Evolutionary conservation across 1,139 yeast genomes (phyloP).

Genomic region (Zygoascus sp.): DNA sequence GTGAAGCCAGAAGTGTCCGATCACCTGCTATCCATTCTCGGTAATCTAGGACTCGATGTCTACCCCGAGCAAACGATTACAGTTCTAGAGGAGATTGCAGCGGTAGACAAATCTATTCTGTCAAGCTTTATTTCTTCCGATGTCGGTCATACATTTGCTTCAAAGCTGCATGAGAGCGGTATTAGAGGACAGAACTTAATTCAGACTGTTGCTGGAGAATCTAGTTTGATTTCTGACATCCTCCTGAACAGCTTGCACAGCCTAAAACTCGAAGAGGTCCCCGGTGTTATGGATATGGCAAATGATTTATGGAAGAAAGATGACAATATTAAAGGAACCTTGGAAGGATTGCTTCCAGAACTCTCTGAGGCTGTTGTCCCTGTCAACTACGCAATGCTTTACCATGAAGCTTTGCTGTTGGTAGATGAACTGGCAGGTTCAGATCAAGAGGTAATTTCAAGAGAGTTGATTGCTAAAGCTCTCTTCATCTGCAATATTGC

Average conservation of each 20-base stretch:
- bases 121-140: neutral
- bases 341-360: neutral
- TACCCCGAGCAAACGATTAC: neutral
- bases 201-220: neutral
- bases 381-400: neutral
- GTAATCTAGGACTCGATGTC: neutral
- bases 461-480: neutral
- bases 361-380: neutral
- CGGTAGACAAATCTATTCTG: neutral
- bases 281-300: constrained; percentile 5
- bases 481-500: neutral
- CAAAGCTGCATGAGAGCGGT: constrained; percentile 2
- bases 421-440: neutral
- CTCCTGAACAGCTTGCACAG: neutral
- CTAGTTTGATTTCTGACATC: neutral
- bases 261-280: constrained; percentile 3
- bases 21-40: neutral
- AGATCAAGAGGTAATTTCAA: neutral
- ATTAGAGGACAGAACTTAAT: neutral
- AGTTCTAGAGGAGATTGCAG: neutral
- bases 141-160: neutral
- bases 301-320: neutral
- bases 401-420: constrained; percentile 3
- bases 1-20: neutral
- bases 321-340: neutral